Percentiles rank a stretch among this genome's conserved stretches.
phyloP scores from a whole-genome alignment of 306 rosid genomes.

The Dalbergia cochinchinensis region DNA sequence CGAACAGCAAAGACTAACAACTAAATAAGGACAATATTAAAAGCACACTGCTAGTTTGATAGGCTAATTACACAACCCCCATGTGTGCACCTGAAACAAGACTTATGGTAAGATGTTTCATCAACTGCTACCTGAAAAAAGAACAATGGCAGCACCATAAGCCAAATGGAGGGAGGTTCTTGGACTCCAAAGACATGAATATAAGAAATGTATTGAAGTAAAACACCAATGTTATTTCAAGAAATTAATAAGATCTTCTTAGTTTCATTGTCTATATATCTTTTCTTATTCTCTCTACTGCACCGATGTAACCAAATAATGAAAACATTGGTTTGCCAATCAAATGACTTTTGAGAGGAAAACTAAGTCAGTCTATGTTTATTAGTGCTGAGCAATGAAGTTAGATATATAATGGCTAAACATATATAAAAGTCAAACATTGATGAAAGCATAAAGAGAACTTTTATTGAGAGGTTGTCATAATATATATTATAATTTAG shows the following conservation, averaged over 20 bases:
- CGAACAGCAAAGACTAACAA: no score
- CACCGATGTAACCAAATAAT: no score
- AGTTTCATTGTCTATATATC: no score
- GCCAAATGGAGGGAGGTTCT: not conserved
- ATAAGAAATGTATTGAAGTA: not conserved
- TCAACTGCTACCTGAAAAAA: slow-evolving; percentile 80
- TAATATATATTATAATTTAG: not conserved
- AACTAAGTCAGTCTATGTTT: not conserved
- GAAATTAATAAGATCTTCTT: not conserved
- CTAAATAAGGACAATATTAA: no score
- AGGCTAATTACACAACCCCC: slow-evolving; percentile 94
- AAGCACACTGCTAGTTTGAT: no score
- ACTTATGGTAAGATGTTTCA: slow-evolving; percentile 79
- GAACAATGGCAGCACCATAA: not conserved
- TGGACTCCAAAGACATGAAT: no score
- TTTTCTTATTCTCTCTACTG: no score
- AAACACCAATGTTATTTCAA: slow-evolving; percentile 20
- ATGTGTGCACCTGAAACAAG: slow-evolving; percentile 87
- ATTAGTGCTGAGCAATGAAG: not conserved
- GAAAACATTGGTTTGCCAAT: not conserved
- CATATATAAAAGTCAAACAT: not conserved
- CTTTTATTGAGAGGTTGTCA: not conserved
- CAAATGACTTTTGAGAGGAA: slow-evolving; percentile 11
- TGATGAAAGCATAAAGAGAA: not conserved
- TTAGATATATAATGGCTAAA: not conserved